Base-by-base conservation (phyloP, 1,284 basidiomycete species). In the Porogramme epimiltina region DNA sequence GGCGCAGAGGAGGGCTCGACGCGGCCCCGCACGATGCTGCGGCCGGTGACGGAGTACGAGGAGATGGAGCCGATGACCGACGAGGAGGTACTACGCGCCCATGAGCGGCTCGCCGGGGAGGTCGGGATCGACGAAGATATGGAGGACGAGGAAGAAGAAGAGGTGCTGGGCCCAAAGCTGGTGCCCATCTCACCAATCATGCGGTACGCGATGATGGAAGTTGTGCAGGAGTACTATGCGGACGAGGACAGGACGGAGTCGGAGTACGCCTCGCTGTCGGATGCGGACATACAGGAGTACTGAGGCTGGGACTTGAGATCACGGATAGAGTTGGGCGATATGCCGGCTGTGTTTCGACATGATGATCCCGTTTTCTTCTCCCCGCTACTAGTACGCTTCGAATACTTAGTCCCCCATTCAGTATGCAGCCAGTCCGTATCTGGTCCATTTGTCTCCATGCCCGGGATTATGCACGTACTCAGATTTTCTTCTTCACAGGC, bases 141-240 rank as follows among this genome's bases (percentile, higher is more conserved):
- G 9, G 34, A 37, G n/a, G 34, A 37, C 9, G 73, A 74, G 20
- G 73, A 76, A 43, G 71, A 78, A 49, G 80, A 78, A 43, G 80
- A 86, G 61, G 72, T 87, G 33, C 74, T 88, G 42, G 87, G 87
- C 2, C 89, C 89, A 10, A 85, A 84, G 66, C 64, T 92, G 49
- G 74, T 88, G 24, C 85, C 89, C 9, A 78, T 80, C 19, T 87
- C 89, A 3, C 89, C 89, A 1, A 86, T 91, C 52, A 87, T 91
- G 81, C 73, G 84, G 23, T 88, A 74, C 66, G 89, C 90, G 42
- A 91, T 92, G 88, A 73, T 80, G 44, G 82, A 87, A 63, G 89
- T 92, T 13, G 79, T 91, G 20, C 77, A 81, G 62, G 90, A 92
- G 69, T 90, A 90, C 60, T 84, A 88, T 58, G 85, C 87, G 59